Percentiles rank a stretch among this genome's conserved stretches.
Conservation (phyloP, 352 stramenopile species). For the Globisporangium canariense region DNA sequence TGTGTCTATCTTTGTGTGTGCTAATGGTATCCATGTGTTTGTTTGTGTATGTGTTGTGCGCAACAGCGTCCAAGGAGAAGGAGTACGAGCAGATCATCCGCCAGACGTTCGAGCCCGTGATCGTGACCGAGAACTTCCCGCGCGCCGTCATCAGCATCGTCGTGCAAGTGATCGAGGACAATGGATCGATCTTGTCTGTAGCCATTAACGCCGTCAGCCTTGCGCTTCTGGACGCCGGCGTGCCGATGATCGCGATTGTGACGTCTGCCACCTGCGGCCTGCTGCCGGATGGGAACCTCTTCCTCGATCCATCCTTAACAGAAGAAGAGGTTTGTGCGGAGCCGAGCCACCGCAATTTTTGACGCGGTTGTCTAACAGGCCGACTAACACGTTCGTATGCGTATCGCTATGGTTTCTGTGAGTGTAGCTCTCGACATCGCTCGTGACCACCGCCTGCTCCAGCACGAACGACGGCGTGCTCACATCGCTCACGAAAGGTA, state of each 20-base stretch:
- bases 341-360: not conserved
- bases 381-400: not conserved
- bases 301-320: slow-evolving; percentile 58
- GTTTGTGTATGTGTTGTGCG: not conserved
- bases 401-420: slow-evolving; percentile 3
- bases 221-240: slow-evolving; percentile 73
- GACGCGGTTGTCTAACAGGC: no score
- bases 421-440: slow-evolving; percentile 46
- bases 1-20: not conserved
- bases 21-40: not conserved
- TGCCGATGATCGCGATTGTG: slow-evolving; percentile 72
- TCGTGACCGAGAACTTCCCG: slow-evolving; percentile 68
- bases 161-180: slow-evolving; percentile 83
- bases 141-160: slow-evolving; percentile 85
- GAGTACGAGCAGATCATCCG: slow-evolving; percentile 83
- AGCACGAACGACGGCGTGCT: slow-evolving; percentile 68
- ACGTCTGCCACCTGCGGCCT: slow-evolving; percentile 69
- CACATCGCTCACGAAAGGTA: slow-evolving; percentile 72
- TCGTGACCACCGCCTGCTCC: slow-evolving; percentile 62
- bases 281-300: slow-evolving; percentile 55
- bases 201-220: slow-evolving; percentile 79
- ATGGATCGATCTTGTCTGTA: slow-evolving; percentile 75
- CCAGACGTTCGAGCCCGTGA: slow-evolving; percentile 66
- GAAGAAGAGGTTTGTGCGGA: slow-evolving; percentile 62
- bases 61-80: slow-evolving; percentile 73